Evolutionary conservation across 1,284 basidiomycete species (phyloP).

Genomic region (Volvariella surrecta): DNA sequence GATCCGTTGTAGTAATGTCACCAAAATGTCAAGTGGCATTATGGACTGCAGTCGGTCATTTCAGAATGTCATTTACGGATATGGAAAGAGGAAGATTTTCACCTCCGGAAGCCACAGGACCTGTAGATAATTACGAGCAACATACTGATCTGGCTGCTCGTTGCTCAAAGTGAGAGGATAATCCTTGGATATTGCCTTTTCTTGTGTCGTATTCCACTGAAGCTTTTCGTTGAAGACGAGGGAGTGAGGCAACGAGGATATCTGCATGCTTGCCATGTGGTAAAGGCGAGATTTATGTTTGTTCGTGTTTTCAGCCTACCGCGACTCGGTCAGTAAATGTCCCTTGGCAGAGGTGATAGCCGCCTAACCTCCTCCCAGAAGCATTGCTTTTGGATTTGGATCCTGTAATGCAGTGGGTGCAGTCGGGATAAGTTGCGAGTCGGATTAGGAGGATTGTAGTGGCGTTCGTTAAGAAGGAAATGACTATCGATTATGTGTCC

Average conservation of each 20-base stretch:
- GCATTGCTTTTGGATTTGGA: too few species aligned
- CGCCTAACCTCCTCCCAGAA: too few species aligned
- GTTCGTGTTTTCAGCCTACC: background rate
- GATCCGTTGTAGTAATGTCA: conserved; percentile 46
- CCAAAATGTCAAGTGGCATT: conserved; percentile 50
- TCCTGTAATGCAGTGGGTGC: too few species aligned
- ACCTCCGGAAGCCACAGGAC: conserved; percentile 74
- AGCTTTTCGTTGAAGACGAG: conserved; percentile 12
- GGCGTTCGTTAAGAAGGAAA: too few species aligned
- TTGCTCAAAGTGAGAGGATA: conserved; percentile 35
- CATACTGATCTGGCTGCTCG: conserved; percentile 37
- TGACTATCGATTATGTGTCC: too few species aligned
- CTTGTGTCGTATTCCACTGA: conserved; percentile 41
- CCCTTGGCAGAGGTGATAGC: too few species aligned
- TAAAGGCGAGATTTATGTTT: background rate
- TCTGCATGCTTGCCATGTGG: background rate
- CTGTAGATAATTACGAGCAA: conserved; percentile 54
- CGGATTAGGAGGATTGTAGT: too few species aligned
- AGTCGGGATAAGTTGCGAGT: too few species aligned
- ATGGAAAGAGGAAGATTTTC: conserved; percentile 8
- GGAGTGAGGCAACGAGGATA: background rate
- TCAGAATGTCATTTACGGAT: conserved; percentile 1
- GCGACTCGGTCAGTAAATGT: too few species aligned
- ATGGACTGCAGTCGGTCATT: conserved; percentile 41
- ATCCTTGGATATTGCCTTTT: conserved; percentile 37